Percentiles rank a stretch among this genome's conserved stretches.
phyloP scores from a whole-genome alignment of 495 filamentous ascomycete genomes.

The Xylaria bambusicola region DNA sequence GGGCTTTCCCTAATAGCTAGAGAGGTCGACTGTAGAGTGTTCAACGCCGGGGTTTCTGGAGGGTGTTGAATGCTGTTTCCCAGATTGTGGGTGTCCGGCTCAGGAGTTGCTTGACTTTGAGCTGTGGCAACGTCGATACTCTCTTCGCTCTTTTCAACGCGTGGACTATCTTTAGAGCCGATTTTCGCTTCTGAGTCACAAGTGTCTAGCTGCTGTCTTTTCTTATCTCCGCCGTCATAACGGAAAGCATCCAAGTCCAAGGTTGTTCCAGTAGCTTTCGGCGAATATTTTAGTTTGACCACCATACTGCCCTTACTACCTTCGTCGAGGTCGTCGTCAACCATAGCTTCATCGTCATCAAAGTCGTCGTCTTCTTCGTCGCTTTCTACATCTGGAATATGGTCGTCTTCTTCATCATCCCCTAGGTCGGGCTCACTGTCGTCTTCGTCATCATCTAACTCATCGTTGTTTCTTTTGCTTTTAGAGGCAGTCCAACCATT shows the following conservation, averaged over 20 bases:
- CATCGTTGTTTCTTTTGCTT: conserved; percentile 70
- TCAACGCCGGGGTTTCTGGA: conserved; percentile 19
- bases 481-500: conserved; percentile 58
- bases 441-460: conserved; percentile 67
- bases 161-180: conserved; percentile 71
- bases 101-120: conserved; percentile 23
- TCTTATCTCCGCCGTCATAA: conserved; percentile 21
- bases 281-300: conserved; percentile 58
- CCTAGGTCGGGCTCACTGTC: conserved; percentile 60
- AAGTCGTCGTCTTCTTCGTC: conserved; percentile 54
- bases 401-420: conserved; percentile 63
- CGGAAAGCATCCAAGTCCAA: conserved; percentile 28
- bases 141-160: conserved; percentile 71
- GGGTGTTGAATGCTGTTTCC: conserved; percentile 9
- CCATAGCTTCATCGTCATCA: conserved; percentile 58
- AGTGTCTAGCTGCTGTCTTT: conserved; percentile 6
- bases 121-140: conserved; percentile 66
- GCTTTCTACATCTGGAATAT: conserved; percentile 48
- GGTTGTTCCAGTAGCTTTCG: conserved; percentile 24
- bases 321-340: conserved; percentile 57
- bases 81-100: background rate
- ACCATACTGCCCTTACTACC: conserved; percentile 57
- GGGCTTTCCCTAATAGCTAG: conserved; percentile 57
- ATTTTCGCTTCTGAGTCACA: conserved; percentile 6
- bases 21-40: conserved; percentile 37